Base-by-base conservation (phyloP, 164 flowering plant species). In the Cinnamomum micranthum region DNA sequence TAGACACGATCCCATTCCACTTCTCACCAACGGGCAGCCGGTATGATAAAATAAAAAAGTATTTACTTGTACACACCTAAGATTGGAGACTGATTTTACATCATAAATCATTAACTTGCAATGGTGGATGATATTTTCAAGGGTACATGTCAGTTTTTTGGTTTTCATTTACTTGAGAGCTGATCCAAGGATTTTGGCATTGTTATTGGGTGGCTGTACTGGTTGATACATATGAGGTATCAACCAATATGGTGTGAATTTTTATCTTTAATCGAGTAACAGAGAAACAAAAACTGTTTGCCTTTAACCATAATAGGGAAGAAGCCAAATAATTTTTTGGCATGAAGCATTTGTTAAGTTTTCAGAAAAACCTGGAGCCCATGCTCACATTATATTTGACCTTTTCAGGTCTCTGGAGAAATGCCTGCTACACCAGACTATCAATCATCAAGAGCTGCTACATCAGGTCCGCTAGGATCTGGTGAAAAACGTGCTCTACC, bases 391-490 rank as follows among this genome's bases (percentile, higher is more conserved):
- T 19, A 25, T 27, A 17, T 66, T 4, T 31, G 28, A 13, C 67
- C 4, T 64, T 25, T 74, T 76, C 83, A 95, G 99, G 84, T 92
- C 35, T 94, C 99, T 79, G 97, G 98, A 65, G 99, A 96, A 81
- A 87, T 93, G 73, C 92, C 94, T 6, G 90, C 83, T 24, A 88
- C 94, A 35, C 91, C 93, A 76, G 97, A 96, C 73, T 89, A 80
- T 73, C 95, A 89, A 74, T 93, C 99, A 77, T 86, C 92, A 19
- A 83, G 95, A 73, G 92, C 94, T 68, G 89, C 94, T 25, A 64
- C 67, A 64, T 96, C 99, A 20, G 98, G 99, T 75, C 97, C 98
- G 70, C 71, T 94, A 83, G 95, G 97, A 72, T 90, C 97, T 77
- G 79, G 90, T 67, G 98, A 95, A 66, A 92, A 83, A 77, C 89